Percentiles rank a stretch among this genome's conserved stretches.
phyloP scores from a whole-genome alignment of 164 flowering plant genomes.

The Vitis labrusca region DNA sequence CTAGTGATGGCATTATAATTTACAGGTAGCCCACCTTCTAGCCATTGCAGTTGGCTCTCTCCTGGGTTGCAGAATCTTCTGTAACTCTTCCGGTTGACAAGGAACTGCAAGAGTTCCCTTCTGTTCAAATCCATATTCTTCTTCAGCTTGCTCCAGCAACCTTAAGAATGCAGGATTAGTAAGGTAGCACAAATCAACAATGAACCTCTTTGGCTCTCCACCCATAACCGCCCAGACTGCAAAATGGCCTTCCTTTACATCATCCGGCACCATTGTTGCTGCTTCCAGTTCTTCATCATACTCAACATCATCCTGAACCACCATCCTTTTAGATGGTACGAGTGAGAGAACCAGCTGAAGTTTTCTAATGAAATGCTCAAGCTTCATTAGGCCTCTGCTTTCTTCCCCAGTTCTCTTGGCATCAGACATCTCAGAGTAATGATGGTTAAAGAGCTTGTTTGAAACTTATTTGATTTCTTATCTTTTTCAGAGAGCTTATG shows the following conservation, averaged over 20 bases:
- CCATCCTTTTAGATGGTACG: background rate
- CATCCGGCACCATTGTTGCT: conserved; percentile 24
- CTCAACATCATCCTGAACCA: background rate
- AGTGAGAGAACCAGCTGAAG: conserved; percentile 12
- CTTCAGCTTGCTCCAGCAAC: conserved; percentile 46
- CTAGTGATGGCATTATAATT: no score
- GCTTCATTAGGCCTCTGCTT: conserved; percentile 9
- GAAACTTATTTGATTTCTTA: background rate
- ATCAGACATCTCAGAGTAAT: background rate
- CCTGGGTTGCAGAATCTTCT: conserved; percentile 24
- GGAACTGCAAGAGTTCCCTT: conserved; percentile 47
- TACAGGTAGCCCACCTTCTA: no score
- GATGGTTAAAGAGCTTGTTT: background rate
- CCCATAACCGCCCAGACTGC: conserved; percentile 35
- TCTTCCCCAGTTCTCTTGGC: background rate
- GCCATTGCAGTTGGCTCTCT: background rate
- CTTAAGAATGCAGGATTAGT: conserved; percentile 41
- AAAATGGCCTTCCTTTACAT: conserved; percentile 56
- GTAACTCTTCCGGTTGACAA: conserved; percentile 43
- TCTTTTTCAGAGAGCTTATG: background rate
- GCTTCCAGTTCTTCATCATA: conserved; percentile 10
- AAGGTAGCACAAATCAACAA: conserved; percentile 34
- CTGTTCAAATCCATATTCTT: conserved; percentile 53
- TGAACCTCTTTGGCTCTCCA: conserved; percentile 36
- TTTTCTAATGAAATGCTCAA: conserved; percentile 19